Conservation (phyloP, 2,329 filamentous ascomycete species). For the Aspergillus sp. region DNA sequence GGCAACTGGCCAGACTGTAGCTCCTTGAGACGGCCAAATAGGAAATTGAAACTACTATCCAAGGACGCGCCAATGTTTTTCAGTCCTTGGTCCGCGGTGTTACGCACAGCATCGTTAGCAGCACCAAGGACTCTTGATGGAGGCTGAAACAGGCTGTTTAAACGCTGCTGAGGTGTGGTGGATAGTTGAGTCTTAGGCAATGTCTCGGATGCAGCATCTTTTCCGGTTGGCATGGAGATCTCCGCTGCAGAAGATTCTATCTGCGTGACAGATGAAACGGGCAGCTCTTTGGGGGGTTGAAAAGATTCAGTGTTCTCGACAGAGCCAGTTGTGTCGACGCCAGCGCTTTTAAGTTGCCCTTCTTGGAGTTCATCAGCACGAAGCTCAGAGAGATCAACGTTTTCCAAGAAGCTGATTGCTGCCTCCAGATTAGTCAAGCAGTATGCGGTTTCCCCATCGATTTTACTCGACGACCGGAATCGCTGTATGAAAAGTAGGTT, state of each 20-base stretch:
- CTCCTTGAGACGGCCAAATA: slow-evolving; percentile 84
- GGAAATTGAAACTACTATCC: slow-evolving; percentile 88
- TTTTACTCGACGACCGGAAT: slow-evolving; percentile 79
- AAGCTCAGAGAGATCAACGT: slow-evolving; percentile 86
- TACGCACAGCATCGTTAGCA: slow-evolving; percentile 80
- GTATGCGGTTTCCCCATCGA: slow-evolving; percentile 93
- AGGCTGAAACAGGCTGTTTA: slow-evolving; percentile 83
- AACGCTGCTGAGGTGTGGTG: slow-evolving; percentile 60
- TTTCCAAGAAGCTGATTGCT: slow-evolving; percentile 89
- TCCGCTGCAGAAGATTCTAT: slow-evolving; percentile 29
- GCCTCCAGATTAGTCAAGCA: slow-evolving; percentile 95
- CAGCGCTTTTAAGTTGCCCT: slow-evolving; percentile 60
- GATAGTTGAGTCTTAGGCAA: slow-evolving; percentile 29
- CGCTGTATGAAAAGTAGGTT: slow-evolving; percentile 92
- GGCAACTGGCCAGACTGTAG: slow-evolving; percentile 48
- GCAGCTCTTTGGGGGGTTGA: slow-evolving; percentile 21
- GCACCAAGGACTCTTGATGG: slow-evolving; percentile 77
- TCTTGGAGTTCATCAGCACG: slow-evolving; percentile 74
- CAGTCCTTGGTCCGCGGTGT: slow-evolving; percentile 83
- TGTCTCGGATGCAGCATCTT: slow-evolving; percentile 32
- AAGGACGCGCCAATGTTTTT: slow-evolving; percentile 89
- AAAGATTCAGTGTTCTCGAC: slow-evolving; percentile 25
- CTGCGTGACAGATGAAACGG: slow-evolving; percentile 26
- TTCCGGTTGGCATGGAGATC: slow-evolving; percentile 24
- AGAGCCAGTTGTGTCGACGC: slow-evolving; percentile 20